Base-by-base conservation (phyloP, 768 basidiomycete genomes). In the Albatrellus ellisii region DNA sequence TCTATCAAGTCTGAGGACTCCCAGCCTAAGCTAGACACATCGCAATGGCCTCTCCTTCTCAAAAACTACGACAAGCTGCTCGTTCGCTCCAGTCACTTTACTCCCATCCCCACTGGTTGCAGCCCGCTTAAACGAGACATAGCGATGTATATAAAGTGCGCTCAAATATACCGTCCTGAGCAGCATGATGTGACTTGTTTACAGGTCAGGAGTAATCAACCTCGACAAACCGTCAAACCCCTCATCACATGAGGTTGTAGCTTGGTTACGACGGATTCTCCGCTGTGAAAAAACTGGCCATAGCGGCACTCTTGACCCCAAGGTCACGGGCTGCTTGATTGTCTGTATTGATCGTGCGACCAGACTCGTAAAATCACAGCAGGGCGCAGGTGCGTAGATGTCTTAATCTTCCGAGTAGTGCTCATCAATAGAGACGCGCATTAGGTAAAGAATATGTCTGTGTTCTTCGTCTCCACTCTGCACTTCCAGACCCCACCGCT, bases 341-440 rank as follows among this genome's bases (percentile, higher is more conserved):
- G 95, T 99, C 31, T 99, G 95, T 60, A 95, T 99, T 59, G 95
- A 99, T 67, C 87, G 94, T 43, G 95, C 95, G 10, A 99, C 95
- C 6, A 73, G 95, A 52, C 69, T 99, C 25, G 95, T 99, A 24
- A 99, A 99, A 65, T 92, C 89, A 25, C 95, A 99, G 61, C 95
- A 99, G 61, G 90, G 91, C 39, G 95, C 94, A 63, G 92, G 92
- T 83, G 44, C 42, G 73, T 65, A n/a, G n/a, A 15, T 1, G 7
- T 21, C 14, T 17, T 4, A 17, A 10, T 22, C 26, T 22, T 28
- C n/a, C 27, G 15, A 31, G 25, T 12, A 18, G 8, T 4, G 4
- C 26, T 21, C 14, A 35, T 36, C 25, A 39, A 17, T 8, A 15
- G 18, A 20, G 25, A 12, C 28, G n/a, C 28, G 33, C n/a, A 3